These are phyloP conservation scores for Claviceps citrina DNA, from an alignment of 2,329 filamentous ascomycete species.

Conservation along the genomic window DNA sequence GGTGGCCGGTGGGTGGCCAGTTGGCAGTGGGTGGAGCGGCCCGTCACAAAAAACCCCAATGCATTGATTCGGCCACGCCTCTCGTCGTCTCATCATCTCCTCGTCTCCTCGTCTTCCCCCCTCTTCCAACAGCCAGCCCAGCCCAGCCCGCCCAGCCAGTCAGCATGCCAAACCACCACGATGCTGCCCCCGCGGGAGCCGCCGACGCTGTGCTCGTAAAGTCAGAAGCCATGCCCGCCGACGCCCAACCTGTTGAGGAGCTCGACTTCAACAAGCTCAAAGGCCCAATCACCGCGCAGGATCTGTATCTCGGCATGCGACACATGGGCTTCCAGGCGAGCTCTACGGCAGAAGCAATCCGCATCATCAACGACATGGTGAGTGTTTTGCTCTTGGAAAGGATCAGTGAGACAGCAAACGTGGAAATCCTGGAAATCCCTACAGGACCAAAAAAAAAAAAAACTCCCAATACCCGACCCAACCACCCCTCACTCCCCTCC, in stretches of 20 bases:
- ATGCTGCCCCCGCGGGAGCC: slow-evolving; percentile 41
- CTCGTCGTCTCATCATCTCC: too few species aligned
- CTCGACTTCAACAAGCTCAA: slow-evolving; percentile 81
- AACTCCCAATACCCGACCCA: too few species aligned
- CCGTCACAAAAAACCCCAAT: neutral
- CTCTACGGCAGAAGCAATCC: slow-evolving; percentile 70
- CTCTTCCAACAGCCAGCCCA: too few species aligned
- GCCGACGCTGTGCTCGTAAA: slow-evolving; percentile 73
- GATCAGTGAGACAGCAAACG: too few species aligned
- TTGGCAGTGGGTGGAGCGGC: neutral
- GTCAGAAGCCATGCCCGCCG: slow-evolving; percentile 67
- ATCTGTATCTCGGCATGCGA: slow-evolving; percentile 67
- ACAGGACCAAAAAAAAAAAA: too few species aligned
- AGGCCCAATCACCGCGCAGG: slow-evolving; percentile 66
- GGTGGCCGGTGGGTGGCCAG: too few species aligned
- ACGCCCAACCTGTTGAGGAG: slow-evolving; percentile 69
- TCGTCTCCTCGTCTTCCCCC: too few species aligned
- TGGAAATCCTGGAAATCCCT: too few species aligned
- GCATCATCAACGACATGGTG: slow-evolving; percentile 95
- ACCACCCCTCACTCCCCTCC: too few species aligned
- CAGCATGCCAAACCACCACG: slow-evolving; percentile 11
- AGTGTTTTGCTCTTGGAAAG: slow-evolving; percentile 9
- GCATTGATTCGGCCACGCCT: too few species aligned
- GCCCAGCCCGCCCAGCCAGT: neutral
- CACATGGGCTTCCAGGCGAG: slow-evolving; percentile 63